Evolutionary conservation across 73 alveolate genomes (phyloP), one percentile per base, ranked within the genome.

Genomic region (Paramecium bursaria): DNA sequence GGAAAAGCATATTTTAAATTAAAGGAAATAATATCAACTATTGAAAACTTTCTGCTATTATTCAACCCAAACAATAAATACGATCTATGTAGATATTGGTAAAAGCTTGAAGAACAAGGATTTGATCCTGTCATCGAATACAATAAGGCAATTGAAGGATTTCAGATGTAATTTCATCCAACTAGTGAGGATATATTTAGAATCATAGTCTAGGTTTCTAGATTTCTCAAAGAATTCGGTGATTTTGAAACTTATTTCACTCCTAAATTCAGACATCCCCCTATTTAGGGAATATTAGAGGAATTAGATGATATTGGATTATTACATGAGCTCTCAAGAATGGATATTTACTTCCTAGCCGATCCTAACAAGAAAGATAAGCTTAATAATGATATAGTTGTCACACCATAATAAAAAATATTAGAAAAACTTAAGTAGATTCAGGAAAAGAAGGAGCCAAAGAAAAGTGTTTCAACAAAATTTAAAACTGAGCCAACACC

Each of bases 41-140:
- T 79, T 9, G 89, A 79, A 17, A 79, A 79, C 17, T 79, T 79
- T 39, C 23, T 79, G 42, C 47, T 79, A 10, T 33, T 79, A 9
- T 79, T 79, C 27, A 88, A 79, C 27, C 95, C 95, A 2, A 91
- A 91, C 27, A 77, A 80, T 22, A 87, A 87, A 50, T 90, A 91
- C 47, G 92, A 91, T 47, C 82, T 91, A 21, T 91, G 94, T 22
- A 48, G 87, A 3, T 87, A 87, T 48, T 91, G 96, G 96, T 85
- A 91, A 57, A 76, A 75, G 48, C 49, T 87, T 17, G 94, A 85
- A 22, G 74, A 82, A 60, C 82, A 88, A 50, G 89, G 91, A 30
- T 91, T 74, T 51, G 96, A 91, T 80, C 96, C 96, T 10, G 94
- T 91, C 9, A 86, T 87, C 10, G 93, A 87, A 60, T 91, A 91